Base-by-base conservation (phyloP, 768 basidiomycete species). In the Lactarius sp. region DNA sequence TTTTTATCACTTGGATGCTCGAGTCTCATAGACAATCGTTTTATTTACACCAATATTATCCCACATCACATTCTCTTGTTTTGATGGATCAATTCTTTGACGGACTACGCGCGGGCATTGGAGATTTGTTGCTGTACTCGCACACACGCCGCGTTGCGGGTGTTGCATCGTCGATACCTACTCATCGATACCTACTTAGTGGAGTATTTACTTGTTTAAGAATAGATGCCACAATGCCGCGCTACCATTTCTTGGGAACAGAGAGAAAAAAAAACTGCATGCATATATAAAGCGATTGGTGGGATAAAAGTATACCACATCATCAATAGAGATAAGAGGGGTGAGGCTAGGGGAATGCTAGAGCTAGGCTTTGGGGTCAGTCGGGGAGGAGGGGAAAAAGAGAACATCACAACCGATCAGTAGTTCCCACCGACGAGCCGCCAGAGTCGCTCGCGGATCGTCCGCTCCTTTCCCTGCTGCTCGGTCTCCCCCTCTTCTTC, bases 371-470 rank as follows among this genome's bases (percentile, higher is more conserved):
- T 36, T 6, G 5, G 7, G 50, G 27, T 44, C 18, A 44, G 16
- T 18, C 42, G 41, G 16, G 41, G 20, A 22, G 50, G 14, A 3
- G 31, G 34, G 33, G 6, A 34, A 16, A 7, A 18, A 22, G 6
- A 52, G 18, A 8, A n/a, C 16, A 22, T 47, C 13, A 20, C 1
- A 6, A 44, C 31, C 10, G 16, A n/a, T 14, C 42, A 66, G 27
- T 37, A 64, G 51, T 59, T 58, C 20, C 65, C 39, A 49, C 62
- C 65, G 16, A 66, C 65, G 22, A 66, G 62, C 20, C 54, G 56
- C 65, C 62, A 64, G 31, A 66, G 47, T 63, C 65, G 62, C 57
- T 66, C 61, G 56, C 56, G 57, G 14, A 66, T 66, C 41, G 62
- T 64, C 52, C 53, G 65, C 33, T 57, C 50, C 52, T 66, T 66